phyloP scores from a whole-genome alignment of 345 rosid genomes.

The Ailanthus altissimus region DNA sequence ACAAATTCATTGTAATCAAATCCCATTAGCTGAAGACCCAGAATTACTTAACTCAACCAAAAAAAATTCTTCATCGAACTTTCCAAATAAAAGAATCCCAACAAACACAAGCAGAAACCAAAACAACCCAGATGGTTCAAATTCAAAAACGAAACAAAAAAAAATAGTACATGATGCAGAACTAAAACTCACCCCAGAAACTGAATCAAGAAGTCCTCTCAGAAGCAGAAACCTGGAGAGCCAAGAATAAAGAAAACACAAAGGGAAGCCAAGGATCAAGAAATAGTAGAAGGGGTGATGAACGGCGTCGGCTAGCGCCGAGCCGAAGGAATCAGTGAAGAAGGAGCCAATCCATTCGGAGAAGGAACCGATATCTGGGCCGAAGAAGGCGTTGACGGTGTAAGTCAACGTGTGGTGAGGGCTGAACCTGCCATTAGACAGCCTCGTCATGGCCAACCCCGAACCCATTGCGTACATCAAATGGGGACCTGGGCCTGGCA shows the following conservation, averaged over 20 bases:
- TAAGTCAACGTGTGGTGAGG: constrained; percentile 61
- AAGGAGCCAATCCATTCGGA: constrained; percentile 63
- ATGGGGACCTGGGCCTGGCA: constrained; percentile 84
- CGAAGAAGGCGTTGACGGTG: constrained; percentile 71
- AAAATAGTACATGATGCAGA: too few species aligned
- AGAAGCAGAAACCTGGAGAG: constrained; percentile 44
- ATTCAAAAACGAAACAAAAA: not conserved
- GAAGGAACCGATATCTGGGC: constrained; percentile 76
- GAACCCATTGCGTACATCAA: constrained; percentile 68
- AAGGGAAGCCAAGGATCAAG: constrained; percentile 56
- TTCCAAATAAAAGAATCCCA: not conserved
- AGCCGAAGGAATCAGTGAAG: constrained; percentile 35
- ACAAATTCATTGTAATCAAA: not conserved
- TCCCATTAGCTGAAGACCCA: not conserved
- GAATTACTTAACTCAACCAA: not conserved
- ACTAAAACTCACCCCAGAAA: constrained; percentile 51
- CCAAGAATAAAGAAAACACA: constrained; percentile 52
- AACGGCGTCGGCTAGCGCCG: constrained; percentile 43
- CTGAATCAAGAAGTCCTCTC: constrained; percentile 50
- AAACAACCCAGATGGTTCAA: not conserved
- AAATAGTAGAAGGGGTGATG: constrained; percentile 61
- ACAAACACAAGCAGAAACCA: not conserved
- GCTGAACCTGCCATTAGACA: constrained; percentile 53
- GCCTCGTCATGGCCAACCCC: constrained; percentile 48
- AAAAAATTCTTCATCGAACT: not conserved